These are phyloP conservation scores for Cladosporium sp. DNA, from an alignment of 2,329 filamentous ascomycete genomes.

Conservation along the genomic window DNA sequence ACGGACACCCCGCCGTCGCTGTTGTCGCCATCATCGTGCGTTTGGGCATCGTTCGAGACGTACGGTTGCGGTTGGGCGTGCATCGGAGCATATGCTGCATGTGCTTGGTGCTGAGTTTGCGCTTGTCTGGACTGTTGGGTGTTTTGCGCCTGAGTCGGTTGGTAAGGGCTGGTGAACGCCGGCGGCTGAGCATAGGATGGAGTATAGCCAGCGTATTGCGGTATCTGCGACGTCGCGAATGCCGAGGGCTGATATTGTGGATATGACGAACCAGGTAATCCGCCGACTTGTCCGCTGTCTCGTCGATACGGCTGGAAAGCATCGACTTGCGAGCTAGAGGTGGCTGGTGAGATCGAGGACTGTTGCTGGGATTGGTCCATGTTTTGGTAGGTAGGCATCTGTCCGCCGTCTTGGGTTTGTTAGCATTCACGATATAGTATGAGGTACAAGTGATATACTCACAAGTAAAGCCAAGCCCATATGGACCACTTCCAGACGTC, in stretches of 20 bases:
- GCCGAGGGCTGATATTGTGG: constrained; percentile 22
- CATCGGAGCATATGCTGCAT: constrained; percentile 10
- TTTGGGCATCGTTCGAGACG: constrained; percentile 8
- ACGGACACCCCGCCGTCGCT: constrained; percentile 20
- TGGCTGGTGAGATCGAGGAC: constrained; percentile 1
- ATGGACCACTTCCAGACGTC: constrained; percentile 18
- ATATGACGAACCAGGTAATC: constrained; percentile 22
- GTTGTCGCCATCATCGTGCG: constrained; percentile 16
- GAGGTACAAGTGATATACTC: constrained; percentile 12
- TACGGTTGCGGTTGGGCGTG: constrained; percentile 13
- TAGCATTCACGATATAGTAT: neutral
- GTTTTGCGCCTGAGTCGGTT: constrained; percentile 10
- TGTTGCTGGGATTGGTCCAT: constrained; percentile 10
- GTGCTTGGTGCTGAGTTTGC: constrained; percentile 4
- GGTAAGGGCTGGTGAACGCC: constrained; percentile 15
- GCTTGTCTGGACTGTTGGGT: neutral
- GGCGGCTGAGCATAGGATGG: constrained; percentile 18
- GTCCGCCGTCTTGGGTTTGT: constrained; percentile 18
- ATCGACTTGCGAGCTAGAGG: constrained; percentile 11
- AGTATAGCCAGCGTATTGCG: constrained; percentile 22
- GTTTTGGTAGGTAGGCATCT: constrained; percentile 18
- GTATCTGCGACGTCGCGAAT: constrained; percentile 21
- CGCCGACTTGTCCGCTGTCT: constrained; percentile 20
- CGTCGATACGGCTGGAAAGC: constrained; percentile 18
- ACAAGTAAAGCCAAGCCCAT: constrained; percentile 33